Percentiles rank a stretch among this genome's conserved stretches.
Evolutionary conservation across 129 eudicot species (phyloP).

Genomic region (Artemisia tridentata): DNA sequence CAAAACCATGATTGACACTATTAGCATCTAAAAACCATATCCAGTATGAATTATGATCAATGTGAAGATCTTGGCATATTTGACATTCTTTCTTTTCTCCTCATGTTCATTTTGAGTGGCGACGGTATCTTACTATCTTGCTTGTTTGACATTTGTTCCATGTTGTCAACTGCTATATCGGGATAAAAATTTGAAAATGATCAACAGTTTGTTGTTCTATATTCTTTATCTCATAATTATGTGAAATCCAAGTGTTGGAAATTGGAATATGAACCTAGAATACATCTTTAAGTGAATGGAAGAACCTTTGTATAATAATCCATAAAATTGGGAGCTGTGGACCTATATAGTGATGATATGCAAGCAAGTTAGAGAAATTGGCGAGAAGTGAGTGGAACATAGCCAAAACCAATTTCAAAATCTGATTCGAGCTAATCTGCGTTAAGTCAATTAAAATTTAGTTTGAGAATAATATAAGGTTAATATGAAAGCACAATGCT

Average conservation of each 20-base stretch:
- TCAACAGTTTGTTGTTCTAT: neutral
- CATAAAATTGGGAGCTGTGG: no score
- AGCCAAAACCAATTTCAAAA: no score
- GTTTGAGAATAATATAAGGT: no score
- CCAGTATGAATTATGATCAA: neutral
- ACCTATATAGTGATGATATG: no score
- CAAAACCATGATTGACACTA: neutral
- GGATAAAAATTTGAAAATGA: neutral
- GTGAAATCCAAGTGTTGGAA: neutral
- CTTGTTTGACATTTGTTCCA: slow-evolving; percentile 17
- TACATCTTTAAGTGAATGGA: no score
- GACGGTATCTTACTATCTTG: slow-evolving; percentile 22
- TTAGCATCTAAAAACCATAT: slow-evolving; percentile 15
- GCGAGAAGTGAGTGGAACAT: no score
- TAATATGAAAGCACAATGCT: no score
- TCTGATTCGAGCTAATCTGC: no score
- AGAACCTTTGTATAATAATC: no score
- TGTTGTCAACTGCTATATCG: slow-evolving; percentile 12
- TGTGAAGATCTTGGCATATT: slow-evolving; percentile 17
- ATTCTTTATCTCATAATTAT: neutral
- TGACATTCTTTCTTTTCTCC: slow-evolving; percentile 19
- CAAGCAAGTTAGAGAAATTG: no score
- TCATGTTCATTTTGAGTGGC: slow-evolving; percentile 23
- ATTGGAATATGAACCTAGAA: neutral
- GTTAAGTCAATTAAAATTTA: no score